Evolutionary conservation across 805 yeast genomes (phyloP).

Genomic region (Wickerhamiella hasegawae): DNA sequence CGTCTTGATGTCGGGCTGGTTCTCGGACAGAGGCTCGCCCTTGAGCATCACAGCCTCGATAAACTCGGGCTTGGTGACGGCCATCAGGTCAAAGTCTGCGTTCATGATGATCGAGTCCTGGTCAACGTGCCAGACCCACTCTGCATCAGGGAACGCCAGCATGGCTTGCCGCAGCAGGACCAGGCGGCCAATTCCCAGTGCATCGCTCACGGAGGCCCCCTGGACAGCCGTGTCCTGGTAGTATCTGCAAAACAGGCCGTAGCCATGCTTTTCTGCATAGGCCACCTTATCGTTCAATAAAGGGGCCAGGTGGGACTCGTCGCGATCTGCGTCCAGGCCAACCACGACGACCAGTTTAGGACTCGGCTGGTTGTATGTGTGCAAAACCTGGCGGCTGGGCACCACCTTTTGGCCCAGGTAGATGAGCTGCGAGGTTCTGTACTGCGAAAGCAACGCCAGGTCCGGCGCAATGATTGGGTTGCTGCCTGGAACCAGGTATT

Average conservation of each 20-base stretch:
- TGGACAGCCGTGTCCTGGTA: conserved; percentile 47
- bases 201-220: conserved; percentile 15
- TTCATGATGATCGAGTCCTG: conserved; percentile 58
- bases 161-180: conserved; percentile 64
- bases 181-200: conserved; percentile 37
- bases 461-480: conserved; percentile 16
- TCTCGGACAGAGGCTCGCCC: conserved; percentile 55
- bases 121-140: conserved; percentile 72
- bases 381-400: conserved; percentile 12
- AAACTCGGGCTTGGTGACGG: conserved; percentile 35
- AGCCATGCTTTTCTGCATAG: conserved; percentile 59
- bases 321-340: conserved; percentile 57
- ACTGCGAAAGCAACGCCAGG: conserved; percentile 12
- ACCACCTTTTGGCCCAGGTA: conserved; percentile 13
- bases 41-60: conserved; percentile 43
- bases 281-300: conserved; percentile 69
- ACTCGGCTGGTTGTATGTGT: conserved; percentile 4
- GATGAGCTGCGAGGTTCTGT: conserved; percentile 16
- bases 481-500: too few species aligned
- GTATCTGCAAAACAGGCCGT: conserved; percentile 72
- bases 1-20: conserved; percentile 50
- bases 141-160: conserved; percentile 71
- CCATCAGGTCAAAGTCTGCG: conserved; percentile 38
- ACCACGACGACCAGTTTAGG: conserved; percentile 50
- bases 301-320: conserved; percentile 39